A percentile compares a stretch with the other conserved stretches of the same genome.
Evolutionary conservation across 192 early-diverging fungal species (phyloP).

Genomic region (Thamnidium elegans): DNA sequence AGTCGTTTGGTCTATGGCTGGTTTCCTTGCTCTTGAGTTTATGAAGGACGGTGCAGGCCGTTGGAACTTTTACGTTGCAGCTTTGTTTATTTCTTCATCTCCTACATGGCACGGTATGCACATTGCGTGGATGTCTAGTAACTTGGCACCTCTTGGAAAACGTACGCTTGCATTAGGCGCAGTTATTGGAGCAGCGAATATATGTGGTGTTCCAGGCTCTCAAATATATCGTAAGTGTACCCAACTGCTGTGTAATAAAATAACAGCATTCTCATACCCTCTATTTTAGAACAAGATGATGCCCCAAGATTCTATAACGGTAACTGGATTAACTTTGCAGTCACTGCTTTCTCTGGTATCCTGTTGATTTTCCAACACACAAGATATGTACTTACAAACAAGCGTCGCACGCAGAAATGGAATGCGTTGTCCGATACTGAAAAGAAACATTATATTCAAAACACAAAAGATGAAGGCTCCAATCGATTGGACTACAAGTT

Average conservation of each 20-base stretch:
- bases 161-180: conserved; percentile 25
- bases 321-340: conserved; percentile 21
- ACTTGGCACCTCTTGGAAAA: conserved; percentile 26
- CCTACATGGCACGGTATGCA: conserved; percentile 32
- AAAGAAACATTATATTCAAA: conserved; percentile 49
- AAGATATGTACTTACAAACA: conserved; percentile 46
- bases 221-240: conserved; percentile 26
- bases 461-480: conserved; percentile 51
- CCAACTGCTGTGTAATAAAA: too few relatives aligned
- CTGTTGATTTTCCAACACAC: conserved; percentile 41
- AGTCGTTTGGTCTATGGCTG: conserved; percentile 23
- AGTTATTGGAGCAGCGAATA: conserved; percentile 25
- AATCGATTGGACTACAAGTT: conserved; percentile 55
- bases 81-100: conserved; percentile 15
- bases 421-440: conserved; percentile 46
- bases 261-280: not conserved
- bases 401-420: conserved; percentile 47
- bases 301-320: conserved; percentile 20
- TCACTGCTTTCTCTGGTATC: not conserved
- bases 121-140: conserved; percentile 30
- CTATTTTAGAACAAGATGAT: conserved; percentile 13
- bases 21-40: conserved; percentile 26
- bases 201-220: conserved; percentile 23
- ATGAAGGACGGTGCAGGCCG: conserved; percentile 33
- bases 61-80: conserved; percentile 23